Conservation (phyloP, 495 filamentous ascomycete genomes). For the Talaromyces trachyspermus region DNA sequence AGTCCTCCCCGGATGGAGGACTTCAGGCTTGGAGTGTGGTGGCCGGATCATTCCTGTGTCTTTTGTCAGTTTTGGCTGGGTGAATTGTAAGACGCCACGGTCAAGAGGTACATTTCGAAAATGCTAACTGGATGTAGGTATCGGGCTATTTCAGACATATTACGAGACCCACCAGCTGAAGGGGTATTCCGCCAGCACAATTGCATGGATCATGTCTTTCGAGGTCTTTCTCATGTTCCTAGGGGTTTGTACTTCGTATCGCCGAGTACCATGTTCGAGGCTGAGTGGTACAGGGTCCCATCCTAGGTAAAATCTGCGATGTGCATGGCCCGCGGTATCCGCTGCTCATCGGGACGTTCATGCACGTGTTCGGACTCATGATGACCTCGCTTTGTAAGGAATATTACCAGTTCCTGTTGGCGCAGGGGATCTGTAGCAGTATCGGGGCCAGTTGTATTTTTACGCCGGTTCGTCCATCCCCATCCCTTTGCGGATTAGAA, state of each 20-base stretch:
- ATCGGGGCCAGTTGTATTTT: slow-evolving; percentile 56
- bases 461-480: slow-evolving; percentile 50
- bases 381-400: slow-evolving; percentile 48
- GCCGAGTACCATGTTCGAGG: too few relatives aligned
- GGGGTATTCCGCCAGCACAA: slow-evolving; percentile 37
- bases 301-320: not conserved
- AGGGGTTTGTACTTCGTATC: not conserved
- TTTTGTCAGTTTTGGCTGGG: slow-evolving; percentile 39
- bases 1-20: slow-evolving; percentile 33
- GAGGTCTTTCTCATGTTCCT: slow-evolving; percentile 44
- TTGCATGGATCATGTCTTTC: slow-evolving; percentile 54
- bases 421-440: slow-evolving; percentile 27
- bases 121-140: slow-evolving; percentile 11
- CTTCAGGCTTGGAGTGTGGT: slow-evolving; percentile 33
- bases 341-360: slow-evolving; percentile 42
- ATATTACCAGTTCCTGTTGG: slow-evolving; percentile 44
- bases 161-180: slow-evolving; percentile 46
- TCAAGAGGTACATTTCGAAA: not conserved
- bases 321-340: slow-evolving; percentile 13
- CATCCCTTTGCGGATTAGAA: too few relatives aligned
- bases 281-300: too few relatives aligned
- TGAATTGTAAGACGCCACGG: slow-evolving; percentile 25
- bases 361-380: slow-evolving; percentile 66
- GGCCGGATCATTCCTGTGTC: slow-evolving; percentile 27
- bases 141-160: slow-evolving; percentile 53